These are phyloP conservation scores for Hypoxylon lienhwacheense DNA, from an alignment of 495 filamentous ascomycete species.

Conservation along the genomic window DNA sequence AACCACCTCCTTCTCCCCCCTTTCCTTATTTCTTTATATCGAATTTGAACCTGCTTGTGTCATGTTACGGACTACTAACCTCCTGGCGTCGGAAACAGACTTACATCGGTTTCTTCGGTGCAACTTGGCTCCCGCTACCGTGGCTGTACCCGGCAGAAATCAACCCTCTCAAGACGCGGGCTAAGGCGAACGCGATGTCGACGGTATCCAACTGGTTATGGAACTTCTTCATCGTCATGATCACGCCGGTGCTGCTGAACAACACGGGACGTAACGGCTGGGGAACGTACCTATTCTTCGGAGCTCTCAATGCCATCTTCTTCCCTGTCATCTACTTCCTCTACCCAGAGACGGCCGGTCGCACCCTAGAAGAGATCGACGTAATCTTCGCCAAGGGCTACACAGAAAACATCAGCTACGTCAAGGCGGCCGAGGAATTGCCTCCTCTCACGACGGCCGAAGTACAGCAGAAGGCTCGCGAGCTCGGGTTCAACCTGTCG, in stretches of 20 bases:
- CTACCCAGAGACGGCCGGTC: conserved; percentile 72
- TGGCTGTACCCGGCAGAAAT: conserved; percentile 63
- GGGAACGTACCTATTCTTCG: conserved; percentile 73
- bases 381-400: conserved; percentile 71
- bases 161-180: conserved; percentile 66
- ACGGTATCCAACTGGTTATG: conserved; percentile 73
- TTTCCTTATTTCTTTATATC: too few species aligned
- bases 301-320: conserved; percentile 63
- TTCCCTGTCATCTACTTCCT: conserved; percentile 68
- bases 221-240: conserved; percentile 52
- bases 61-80: too few species aligned
- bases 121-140: conserved; percentile 71
- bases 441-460: conserved; percentile 61
- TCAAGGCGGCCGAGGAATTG: conserved; percentile 62
- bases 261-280: conserved; percentile 61
- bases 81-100: conserved; percentile 42
- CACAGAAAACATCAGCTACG: conserved; percentile 67
- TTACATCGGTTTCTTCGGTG: conserved; percentile 77
- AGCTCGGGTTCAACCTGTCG: conserved; percentile 53
- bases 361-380: conserved; percentile 74
- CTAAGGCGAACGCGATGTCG: conserved; percentile 66
- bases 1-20: not conserved
- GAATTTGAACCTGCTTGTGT: too few species aligned
- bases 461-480: conserved; percentile 58
- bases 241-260: conserved; percentile 69